Evolutionary conservation across 371 early-diverging fungal species (phyloP).

Genomic region (Mortierella sp.): DNA sequence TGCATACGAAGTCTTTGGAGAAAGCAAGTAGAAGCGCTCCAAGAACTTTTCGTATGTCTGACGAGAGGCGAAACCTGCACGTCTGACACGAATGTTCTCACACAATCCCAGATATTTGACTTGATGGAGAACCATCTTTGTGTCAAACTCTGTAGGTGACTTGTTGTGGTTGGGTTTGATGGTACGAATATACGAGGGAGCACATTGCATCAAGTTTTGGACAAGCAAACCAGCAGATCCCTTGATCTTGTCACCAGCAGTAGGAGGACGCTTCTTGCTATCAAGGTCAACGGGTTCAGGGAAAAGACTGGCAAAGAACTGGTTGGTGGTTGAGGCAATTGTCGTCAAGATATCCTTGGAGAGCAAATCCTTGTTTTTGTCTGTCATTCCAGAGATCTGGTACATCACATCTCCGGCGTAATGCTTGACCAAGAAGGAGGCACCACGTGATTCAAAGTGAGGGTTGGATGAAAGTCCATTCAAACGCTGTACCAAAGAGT

Average conservation of each 20-base stretch:
- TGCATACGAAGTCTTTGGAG: constrained; percentile 85
- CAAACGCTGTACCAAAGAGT: constrained; percentile 85
- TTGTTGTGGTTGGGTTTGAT: constrained; percentile 98
- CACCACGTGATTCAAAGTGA: constrained; percentile 85
- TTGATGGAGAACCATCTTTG: constrained; percentile 94
- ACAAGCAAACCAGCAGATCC: constrained; percentile 77
- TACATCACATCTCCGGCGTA: constrained; percentile 98
- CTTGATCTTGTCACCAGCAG: constrained; percentile 90
- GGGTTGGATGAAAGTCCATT: constrained; percentile 77
- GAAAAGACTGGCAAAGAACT: constrained; percentile 80
- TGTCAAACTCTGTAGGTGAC: constrained; percentile 90
- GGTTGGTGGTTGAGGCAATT: constrained; percentile 78
- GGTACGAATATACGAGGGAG: constrained; percentile 98
- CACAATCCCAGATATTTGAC: constrained; percentile 95
- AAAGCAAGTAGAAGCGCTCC: constrained; percentile 85
- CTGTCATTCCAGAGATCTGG: constrained; percentile 96
- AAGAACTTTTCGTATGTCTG: constrained; percentile 93
- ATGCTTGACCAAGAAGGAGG: constrained; percentile 91
- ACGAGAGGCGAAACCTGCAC: constrained; percentile 97
- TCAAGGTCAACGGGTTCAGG: constrained; percentile 90
- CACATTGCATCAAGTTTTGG: constrained; percentile 92
- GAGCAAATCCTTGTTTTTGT: constrained; percentile 98
- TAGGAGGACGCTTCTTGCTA: constrained; percentile 90
- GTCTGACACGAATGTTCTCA: constrained; percentile 98
- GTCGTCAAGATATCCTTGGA: constrained; percentile 90